Evolutionary conservation across 306 rosid genomes (phyloP), one percentile per base, ranked within the genome.

Genomic region (Vigna hirtella): DNA sequence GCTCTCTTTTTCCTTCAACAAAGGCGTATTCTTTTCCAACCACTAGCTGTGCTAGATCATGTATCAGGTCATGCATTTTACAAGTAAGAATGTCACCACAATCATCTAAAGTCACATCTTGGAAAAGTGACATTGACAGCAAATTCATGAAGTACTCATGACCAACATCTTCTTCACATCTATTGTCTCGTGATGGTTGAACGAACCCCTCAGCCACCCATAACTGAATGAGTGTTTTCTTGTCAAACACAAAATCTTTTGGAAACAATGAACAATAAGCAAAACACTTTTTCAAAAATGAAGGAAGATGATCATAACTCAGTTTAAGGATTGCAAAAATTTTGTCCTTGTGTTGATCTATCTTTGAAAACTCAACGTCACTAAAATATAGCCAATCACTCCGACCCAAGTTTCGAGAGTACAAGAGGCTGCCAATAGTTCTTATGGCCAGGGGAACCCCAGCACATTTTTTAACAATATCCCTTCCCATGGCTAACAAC

Each of bases 161-260:
- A 7, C 84, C 85, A 22, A 84, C 68, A 77, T 85, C 88, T 71
- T 86, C 90, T 51, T 32, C 42, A n/a, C 66, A 18, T 47, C 83
- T 34, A 20, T 17, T 42, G n/a, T 65, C 77, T 30, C 56, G 13
- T 49, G 32, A 53, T 34, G 43, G 50, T 28, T 38, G 82, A 56
- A 84, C 62, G 62, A 84, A 87, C 9, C 89, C 86, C 79, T 88
- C 83, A 4, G 89, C 82, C 1, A 67, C 47, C 88, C 89, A 88
- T 32, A 81, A 56, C 7, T 59, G 83, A 65, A 87, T 79, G 50
- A 87, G 50, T 4, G 50, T 70, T 5, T 72, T 34, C 36, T 48
- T 72, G 2, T 66, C 22, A 45, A 84, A 70, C 72, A 6, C 16
- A 9, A 59, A 68, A 73, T 82, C 83, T 42, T 82, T 84, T 0